A percentile compares a stretch with the other conserved stretches of the same genome.
Conservation (phyloP, 2,329 filamentous ascomycete genomes). For the Drechslerella coelobrocha region DNA sequence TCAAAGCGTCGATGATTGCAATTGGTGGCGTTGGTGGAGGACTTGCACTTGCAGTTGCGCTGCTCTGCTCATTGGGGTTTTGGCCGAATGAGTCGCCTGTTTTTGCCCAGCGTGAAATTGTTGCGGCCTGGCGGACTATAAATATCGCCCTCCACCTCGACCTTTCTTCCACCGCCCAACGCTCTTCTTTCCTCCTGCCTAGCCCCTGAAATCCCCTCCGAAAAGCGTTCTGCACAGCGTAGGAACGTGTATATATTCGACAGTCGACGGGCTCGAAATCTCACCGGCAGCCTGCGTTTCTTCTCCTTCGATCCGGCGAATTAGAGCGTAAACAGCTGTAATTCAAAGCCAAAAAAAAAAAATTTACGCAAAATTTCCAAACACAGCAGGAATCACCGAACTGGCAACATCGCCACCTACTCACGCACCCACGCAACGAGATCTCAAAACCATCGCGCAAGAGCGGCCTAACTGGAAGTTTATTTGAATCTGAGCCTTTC, state of each 20-base stretch:
- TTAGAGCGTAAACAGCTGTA: background rate
- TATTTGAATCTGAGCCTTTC: background rate
- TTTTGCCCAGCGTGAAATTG: constrained; percentile 26
- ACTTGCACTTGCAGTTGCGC: background rate
- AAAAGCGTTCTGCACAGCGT: constrained; percentile 11
- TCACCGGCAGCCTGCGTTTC: constrained; percentile 3
- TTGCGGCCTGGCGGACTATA: constrained; percentile 24
- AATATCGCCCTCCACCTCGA: constrained; percentile 42
- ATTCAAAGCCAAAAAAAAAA: constrained; percentile 11
- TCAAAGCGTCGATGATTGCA: constrained; percentile 4
- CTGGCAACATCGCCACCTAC: constrained; percentile 33
- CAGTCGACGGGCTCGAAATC: background rate
- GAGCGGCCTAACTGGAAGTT: constrained; percentile 5
- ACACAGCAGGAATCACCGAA: constrained; percentile 23
- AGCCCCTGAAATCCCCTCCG: constrained; percentile 19
- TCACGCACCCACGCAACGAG: constrained; percentile 24
- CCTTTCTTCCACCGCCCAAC: constrained; percentile 30
- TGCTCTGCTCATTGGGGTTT: background rate
- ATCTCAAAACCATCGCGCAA: constrained; percentile 23
- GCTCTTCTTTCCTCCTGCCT: constrained; percentile 22
- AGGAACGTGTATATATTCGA: too few species aligned
- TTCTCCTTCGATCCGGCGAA: constrained; percentile 6
- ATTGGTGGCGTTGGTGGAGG: background rate
- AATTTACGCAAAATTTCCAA: background rate
- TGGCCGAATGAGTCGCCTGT: constrained; percentile 12